Conservation (phyloP, 78 protist species). For the Speleostelium caveatum region DNA sequence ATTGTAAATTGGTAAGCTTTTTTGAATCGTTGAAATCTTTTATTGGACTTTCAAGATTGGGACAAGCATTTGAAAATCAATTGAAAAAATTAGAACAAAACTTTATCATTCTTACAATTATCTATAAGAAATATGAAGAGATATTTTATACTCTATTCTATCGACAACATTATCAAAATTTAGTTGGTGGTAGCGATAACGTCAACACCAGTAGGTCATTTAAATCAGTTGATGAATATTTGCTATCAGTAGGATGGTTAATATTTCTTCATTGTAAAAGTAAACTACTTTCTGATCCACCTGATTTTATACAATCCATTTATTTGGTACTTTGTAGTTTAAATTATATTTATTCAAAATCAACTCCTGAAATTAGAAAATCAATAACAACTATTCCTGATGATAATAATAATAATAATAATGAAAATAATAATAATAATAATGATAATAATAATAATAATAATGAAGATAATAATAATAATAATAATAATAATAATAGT, state of each 20-base stretch:
- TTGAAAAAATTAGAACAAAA: background rate
- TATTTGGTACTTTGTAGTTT: slow-evolving; percentile 29
- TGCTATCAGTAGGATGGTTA: slow-evolving; percentile 55
- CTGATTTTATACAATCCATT: slow-evolving; percentile 50
- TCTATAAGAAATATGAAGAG: slow-evolving; percentile 55
- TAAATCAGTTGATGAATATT: slow-evolving; percentile 22
- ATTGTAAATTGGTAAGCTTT: slow-evolving; percentile 12
- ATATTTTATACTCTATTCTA: background rate
- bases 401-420: background rate
- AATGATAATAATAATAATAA: background rate
- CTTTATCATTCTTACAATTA: background rate
- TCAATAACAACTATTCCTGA: background rate
- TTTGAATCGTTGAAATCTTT: slow-evolving; percentile 24
- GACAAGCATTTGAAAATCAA: slow-evolving; percentile 4
- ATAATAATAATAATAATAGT: slow-evolving; percentile 9
- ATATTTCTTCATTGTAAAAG: slow-evolving; percentile 37
- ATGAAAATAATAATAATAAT: too few species aligned
- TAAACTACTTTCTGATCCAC: slow-evolving; percentile 4
- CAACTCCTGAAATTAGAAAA: slow-evolving; percentile 4
- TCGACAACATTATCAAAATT: background rate
- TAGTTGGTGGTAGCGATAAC: background rate
- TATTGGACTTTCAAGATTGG: background rate
- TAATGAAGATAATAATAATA: slow-evolving; percentile 1
- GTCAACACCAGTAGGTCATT: background rate
- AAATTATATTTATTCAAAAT: slow-evolving; percentile 21